phyloP scores from a whole-genome alignment of 805 yeast species.

The Lipomyces kockii region DNA sequence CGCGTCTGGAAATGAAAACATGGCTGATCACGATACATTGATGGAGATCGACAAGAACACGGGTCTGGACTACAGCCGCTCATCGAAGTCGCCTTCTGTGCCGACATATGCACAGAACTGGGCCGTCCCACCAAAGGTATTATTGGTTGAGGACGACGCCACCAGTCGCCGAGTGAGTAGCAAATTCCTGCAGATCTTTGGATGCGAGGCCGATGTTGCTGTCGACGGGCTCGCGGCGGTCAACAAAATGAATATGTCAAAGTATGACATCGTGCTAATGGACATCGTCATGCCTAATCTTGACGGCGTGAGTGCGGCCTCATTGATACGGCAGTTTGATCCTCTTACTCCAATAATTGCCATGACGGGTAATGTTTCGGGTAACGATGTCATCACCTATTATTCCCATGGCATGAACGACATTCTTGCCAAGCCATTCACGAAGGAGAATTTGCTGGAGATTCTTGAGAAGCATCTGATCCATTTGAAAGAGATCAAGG shows the following conservation, averaged over 20 bases:
- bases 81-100: slow-evolving; percentile 31
- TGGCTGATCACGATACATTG: slow-evolving; percentile 22
- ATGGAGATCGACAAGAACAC: slow-evolving; percentile 21
- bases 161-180: slow-evolving; percentile 79
- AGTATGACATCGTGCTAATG: slow-evolving; percentile 59
- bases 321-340: slow-evolving; percentile 83
- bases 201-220: slow-evolving; percentile 90
- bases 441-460: slow-evolving; percentile 79
- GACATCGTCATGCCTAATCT: slow-evolving; percentile 61
- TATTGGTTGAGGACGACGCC: slow-evolving; percentile 62
- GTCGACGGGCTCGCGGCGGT: slow-evolving; percentile 92
- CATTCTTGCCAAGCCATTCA: slow-evolving; percentile 91
- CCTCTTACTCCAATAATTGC: slow-evolving; percentile 88
- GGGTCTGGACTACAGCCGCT: slow-evolving; percentile 20
- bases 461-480: slow-evolving; percentile 63
- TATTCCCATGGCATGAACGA: slow-evolving; percentile 68
- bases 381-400: slow-evolving; percentile 69
- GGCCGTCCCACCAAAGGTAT: slow-evolving; percentile 52
- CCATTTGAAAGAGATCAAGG: slow-evolving; percentile 39
- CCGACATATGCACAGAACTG: slow-evolving; percentile 34
- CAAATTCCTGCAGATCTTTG: slow-evolving; percentile 81
- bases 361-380: slow-evolving; percentile 89
- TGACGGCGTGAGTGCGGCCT: slow-evolving; percentile 82
- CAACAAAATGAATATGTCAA: slow-evolving; percentile 70
- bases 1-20: slow-evolving; percentile 20